A percentile compares a stretch with the other conserved stretches of the same genome.
Evolutionary conservation across 495 filamentous ascomycete genomes (phyloP).

Genomic region (Friedmanniomyces endolithicus): DNA sequence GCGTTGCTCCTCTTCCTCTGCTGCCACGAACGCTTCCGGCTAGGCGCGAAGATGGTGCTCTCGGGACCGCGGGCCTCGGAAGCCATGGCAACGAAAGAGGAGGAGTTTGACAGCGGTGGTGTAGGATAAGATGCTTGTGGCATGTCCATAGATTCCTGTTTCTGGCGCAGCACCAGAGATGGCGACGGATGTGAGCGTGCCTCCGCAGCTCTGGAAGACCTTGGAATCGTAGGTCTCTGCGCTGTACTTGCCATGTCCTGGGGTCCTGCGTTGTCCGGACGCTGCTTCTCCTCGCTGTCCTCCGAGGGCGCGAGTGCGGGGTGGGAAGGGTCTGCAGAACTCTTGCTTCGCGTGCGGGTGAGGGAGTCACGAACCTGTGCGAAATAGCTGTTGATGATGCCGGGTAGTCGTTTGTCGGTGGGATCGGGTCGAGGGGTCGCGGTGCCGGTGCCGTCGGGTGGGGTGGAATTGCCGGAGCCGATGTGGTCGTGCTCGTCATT

Average conservation of each 20-base stretch:
- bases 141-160: neutral
- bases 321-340: conserved; percentile 18
- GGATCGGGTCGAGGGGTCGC: conserved; percentile 81
- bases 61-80: neutral
- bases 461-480: conserved; percentile 63
- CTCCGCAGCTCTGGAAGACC: conserved; percentile 8
- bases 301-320: conserved; percentile 21
- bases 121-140: conserved; percentile 4
- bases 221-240: conserved; percentile 13
- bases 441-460: conserved; percentile 48
- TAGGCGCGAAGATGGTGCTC: neutral
- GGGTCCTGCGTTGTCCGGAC: neutral
- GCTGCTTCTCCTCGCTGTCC: conserved; percentile 4
- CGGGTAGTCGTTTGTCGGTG: conserved; percentile 78
- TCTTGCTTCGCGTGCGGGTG: conserved; percentile 21
- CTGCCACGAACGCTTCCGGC: conserved; percentile 15
- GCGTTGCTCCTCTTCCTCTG: conserved; percentile 7
- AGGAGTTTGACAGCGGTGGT: conserved; percentile 23
- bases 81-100: conserved; percentile 21
- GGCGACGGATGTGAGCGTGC: conserved; percentile 11
- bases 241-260: conserved; percentile 5
- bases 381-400: conserved; percentile 82
- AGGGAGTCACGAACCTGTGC: conserved; percentile 78
- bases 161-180: conserved; percentile 23
- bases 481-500: conserved; percentile 66